These are phyloP conservation scores for Xylaria sp. DNA, from an alignment of 2,329 filamentous ascomycete genomes.

Conservation along the genomic window DNA sequence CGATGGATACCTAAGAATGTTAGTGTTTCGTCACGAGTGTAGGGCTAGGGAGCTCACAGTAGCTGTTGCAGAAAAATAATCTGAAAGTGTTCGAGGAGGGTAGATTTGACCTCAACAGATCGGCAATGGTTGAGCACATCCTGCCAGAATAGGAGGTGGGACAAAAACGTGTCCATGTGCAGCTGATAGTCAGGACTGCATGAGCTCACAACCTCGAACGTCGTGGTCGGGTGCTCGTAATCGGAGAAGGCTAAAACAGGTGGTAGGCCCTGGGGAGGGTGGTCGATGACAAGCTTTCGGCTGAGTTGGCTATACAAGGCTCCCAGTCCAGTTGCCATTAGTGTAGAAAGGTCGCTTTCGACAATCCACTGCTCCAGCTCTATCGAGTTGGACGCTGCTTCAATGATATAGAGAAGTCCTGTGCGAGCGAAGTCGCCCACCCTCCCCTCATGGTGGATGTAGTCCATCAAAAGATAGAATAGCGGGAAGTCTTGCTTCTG, in stretches of 20 bases:
- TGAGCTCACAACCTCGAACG: slow-evolving; percentile 77
- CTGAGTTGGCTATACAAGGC: slow-evolving; percentile 74
- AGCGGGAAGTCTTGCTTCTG: slow-evolving; percentile 94
- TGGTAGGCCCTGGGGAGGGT: slow-evolving; percentile 78
- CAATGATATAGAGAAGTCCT: slow-evolving; percentile 93
- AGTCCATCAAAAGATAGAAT: slow-evolving; percentile 95
- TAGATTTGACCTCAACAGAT: slow-evolving; percentile 90
- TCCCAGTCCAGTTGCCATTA: slow-evolving; percentile 96
- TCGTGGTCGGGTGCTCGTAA: slow-evolving; percentile 77
- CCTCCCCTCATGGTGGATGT: slow-evolving; percentile 94
- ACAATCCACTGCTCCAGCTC: slow-evolving; percentile 95
- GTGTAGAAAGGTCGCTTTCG: slow-evolving; percentile 92
- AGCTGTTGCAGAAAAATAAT: slow-evolving; percentile 95
- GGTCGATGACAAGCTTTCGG: slow-evolving; percentile 83
- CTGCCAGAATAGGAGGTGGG: slow-evolving; percentile 97
- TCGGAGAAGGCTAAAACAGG: slow-evolving; percentile 90
- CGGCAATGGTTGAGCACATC: slow-evolving; percentile 96
- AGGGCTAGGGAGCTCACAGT: slow-evolving; percentile 65
- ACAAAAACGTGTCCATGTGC: slow-evolving; percentile 93
- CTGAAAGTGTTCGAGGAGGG: slow-evolving; percentile 94
- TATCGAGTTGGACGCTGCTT: slow-evolving; percentile 85
- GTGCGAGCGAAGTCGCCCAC: slow-evolving; percentile 96
- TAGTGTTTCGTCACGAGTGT: slow-evolving; percentile 10
- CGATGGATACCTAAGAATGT: slow-evolving; percentile 79
- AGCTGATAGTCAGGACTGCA: slow-evolving; percentile 79